These are phyloP conservation scores for Samsoniella hepiali DNA, from an alignment of 2,329 filamentous ascomycete species.

Conservation along the genomic window DNA sequence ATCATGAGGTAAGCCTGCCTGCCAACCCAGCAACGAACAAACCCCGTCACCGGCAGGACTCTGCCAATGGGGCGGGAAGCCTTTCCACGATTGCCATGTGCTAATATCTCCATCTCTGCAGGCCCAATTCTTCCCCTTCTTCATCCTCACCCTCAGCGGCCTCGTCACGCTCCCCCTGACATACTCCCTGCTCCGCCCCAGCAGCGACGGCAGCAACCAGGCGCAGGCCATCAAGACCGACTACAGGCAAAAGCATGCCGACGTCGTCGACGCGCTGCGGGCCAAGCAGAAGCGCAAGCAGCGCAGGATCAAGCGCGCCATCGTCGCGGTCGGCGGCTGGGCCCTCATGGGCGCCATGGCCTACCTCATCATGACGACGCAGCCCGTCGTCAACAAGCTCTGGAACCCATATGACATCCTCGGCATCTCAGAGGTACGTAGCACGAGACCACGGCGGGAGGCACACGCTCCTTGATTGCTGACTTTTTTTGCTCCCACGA, in stretches of 20 bases:
- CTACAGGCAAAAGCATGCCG: slow-evolving; percentile 77
- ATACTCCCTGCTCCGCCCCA: slow-evolving; percentile 79
- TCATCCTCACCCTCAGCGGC: slow-evolving; percentile 85
- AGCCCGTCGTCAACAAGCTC: slow-evolving; percentile 67
- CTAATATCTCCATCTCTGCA: slow-evolving; percentile 33
- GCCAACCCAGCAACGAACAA: background rate
- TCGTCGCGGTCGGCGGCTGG: slow-evolving; percentile 77
- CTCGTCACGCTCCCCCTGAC: slow-evolving; percentile 88
- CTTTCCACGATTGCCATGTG: background rate
- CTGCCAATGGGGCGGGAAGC: background rate
- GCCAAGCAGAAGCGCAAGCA: slow-evolving; percentile 86
- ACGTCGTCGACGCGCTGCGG: slow-evolving; percentile 78
- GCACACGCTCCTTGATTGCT: background rate
- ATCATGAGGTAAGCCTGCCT: slow-evolving; percentile 67
- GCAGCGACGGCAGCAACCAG: slow-evolving; percentile 71
- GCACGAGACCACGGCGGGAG: background rate
- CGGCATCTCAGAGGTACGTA: slow-evolving; percentile 71
- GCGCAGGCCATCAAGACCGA: slow-evolving; percentile 78
- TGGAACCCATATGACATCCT: slow-evolving; percentile 98
- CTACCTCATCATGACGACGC: slow-evolving; percentile 82
- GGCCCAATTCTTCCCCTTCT: slow-evolving; percentile 99
- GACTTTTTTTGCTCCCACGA: background rate
- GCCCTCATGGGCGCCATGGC: slow-evolving; percentile 82
- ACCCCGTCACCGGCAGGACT: background rate
- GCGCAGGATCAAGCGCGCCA: slow-evolving; percentile 78